phyloP scores from a whole-genome alignment of 768 basidiomycete species.

The Dictyophora rubrovolvata region DNA sequence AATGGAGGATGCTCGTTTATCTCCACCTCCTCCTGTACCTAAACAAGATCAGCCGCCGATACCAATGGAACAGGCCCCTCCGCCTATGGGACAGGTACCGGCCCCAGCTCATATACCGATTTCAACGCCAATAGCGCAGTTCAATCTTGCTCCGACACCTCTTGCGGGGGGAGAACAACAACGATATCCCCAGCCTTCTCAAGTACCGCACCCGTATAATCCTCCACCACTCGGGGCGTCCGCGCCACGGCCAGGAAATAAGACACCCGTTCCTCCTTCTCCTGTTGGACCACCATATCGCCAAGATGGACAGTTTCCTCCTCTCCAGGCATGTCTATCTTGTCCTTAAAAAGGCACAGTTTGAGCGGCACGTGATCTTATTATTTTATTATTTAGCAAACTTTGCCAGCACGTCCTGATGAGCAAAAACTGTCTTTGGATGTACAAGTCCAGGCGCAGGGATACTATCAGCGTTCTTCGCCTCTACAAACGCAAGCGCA shows the following conservation, averaged over 20 bases:
- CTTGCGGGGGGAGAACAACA: not conserved
- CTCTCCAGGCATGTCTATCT: not conserved
- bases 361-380: not conserved
- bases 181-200: conserved; percentile 2
- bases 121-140: conserved; percentile 20
- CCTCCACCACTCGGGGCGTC: conserved; percentile 4
- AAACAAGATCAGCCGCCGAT: conserved; percentile 14
- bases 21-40: not conserved
- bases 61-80: conserved; percentile 12
- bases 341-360: not conserved
- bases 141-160: not conserved
- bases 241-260: not conserved
- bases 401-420: not conserved
- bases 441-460: conserved; percentile 18
- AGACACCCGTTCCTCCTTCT: not conserved
- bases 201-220: conserved; percentile 2
- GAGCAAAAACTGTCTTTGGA: not conserved
- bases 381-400: not conserved
- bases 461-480: conserved; percentile 17
- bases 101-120: conserved; percentile 33
- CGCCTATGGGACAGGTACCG: conserved; percentile 29
- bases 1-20: conserved; percentile 13
- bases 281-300: not conserved
- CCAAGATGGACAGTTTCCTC: conserved; percentile 4
- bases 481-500: conserved; percentile 13